Evolutionary conservation across 1,284 basidiomycete genomes (phyloP).

Genomic region (Nidula niveotomentosa): DNA sequence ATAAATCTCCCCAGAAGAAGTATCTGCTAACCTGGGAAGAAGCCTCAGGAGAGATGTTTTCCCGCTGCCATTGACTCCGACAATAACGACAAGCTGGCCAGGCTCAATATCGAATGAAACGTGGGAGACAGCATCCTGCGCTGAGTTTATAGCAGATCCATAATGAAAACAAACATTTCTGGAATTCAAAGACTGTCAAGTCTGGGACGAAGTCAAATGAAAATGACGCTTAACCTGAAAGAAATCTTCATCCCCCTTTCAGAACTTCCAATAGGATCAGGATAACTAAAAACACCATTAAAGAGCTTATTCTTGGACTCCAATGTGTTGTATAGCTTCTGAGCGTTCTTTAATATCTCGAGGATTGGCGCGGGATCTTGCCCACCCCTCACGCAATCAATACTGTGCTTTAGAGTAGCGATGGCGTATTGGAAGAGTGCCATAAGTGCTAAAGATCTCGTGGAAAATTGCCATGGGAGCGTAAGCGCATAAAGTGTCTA

Average conservation of each 20-base stretch:
- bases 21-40: constrained; percentile 36
- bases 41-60: constrained; percentile 48
- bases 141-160: constrained; percentile 14
- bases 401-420: constrained; percentile 14
- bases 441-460: constrained; percentile 15
- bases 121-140: constrained; percentile 24
- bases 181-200: neutral
- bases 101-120: constrained; percentile 39
- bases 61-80: constrained; percentile 48
- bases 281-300: neutral
- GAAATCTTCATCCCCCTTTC: constrained; percentile 5
- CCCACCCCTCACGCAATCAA: constrained; percentile 15
- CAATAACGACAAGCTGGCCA: constrained; percentile 45
- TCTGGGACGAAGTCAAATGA: constrained; percentile 6
- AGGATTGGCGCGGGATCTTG: constrained; percentile 12
- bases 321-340: constrained; percentile 19
- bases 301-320: constrained; percentile 1
- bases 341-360: constrained; percentile 13
- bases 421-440: constrained; percentile 25
- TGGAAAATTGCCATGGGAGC: constrained; percentile 19
- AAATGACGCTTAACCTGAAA: constrained; percentile 9
- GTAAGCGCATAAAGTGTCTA: constrained; percentile 23
- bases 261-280: constrained; percentile 5
- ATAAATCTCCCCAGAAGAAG: constrained; percentile 35
- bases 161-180: constrained; percentile 41